Base-by-base conservation (phyloP, 2,329 filamentous ascomycete species). In the Talaromyces rugulosus region DNA sequence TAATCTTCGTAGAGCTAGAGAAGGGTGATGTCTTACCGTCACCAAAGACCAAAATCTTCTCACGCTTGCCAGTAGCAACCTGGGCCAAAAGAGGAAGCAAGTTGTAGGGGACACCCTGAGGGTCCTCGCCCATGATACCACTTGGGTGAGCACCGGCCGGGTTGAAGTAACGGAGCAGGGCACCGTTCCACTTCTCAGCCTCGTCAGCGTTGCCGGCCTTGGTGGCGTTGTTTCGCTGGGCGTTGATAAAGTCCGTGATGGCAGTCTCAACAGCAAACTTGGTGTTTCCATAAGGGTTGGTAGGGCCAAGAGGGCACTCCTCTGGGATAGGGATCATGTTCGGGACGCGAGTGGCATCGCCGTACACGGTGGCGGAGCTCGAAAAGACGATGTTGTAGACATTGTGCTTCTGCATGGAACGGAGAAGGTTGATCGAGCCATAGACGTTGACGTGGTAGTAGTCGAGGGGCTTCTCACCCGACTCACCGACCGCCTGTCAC, bases 261-360 rank as follows among this genome's bases (percentile, higher is more conserved):
- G 96, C 88, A 68, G 83, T 85, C 83, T 99, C 95, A 66, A 96
- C 92, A 68, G 89, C 90, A 72, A 91, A 89, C 83, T 99, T 99
- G 67, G 95, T 99, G 79, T 92, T 92, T 66, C 95, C 96, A 79
- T 99, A 99, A 30, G 94, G 92, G 83, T 98, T 99, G 68, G 95
- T 99, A 14, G 95, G 92, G 58, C 92, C 94, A 66, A 96, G 91
- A 64, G 96, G 95, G 84, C 95, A 99, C 78, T 91, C 83, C 81
- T 99, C 95, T 58, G 95, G 95, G 73, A 99, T 99, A 66, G 95
- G 95, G 68, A 99, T 99, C 95, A 99, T 99, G 84, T 96, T 89
- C 69, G 90, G 88, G 80, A 97, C 91, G 74, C 92, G 90, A 53
- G 95, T 98, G 59, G 94, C 95, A 78, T 99, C 96, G 74, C 95